Base-by-base conservation (phyloP, 495 filamentous ascomycete species). In the Penicillium coffeae region DNA sequence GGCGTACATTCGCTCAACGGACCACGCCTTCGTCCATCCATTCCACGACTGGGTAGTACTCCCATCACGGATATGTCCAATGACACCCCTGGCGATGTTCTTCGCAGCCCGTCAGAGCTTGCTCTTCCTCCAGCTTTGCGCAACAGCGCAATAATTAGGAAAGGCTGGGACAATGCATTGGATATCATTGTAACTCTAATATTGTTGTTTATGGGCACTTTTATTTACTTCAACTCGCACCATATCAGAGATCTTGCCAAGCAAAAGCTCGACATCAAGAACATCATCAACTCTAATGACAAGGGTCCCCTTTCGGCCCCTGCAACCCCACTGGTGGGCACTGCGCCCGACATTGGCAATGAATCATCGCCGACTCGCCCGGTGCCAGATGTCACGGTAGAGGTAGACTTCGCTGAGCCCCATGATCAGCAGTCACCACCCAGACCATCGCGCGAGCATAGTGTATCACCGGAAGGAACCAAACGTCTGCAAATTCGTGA, bases 241-340 rank as follows among this genome's bases (percentile, higher is more conserved):
- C 63, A 72, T 32, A 60, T 80, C 8, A 66, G 68, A 25, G 75
- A 76, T 44, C 51, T 75, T 33, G 66, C 78, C 8, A 73, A 74
- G 51, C 70, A 73, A 42, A 75, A 74, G 46, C 59, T 81, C n/a
- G 75, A 79, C 42, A 56, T 80, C 32, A 74, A 78, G 48, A 76
- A 77, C 38, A 74, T 72, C 32, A 68, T 79, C 25, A 70, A 71
- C 12, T 66, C 69, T 9, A 69, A 74, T 39, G 73, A 71, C 39
- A 72, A 72, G 14, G 47, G 63, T 4, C 50, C 68, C 2, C 51
- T 71, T 41, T 75, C 76, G 13, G 56, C 75, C 2, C 76, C 76
- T 5, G 63, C 72, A 2, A 72, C 73, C 14, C 71, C 75, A 3
- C 45, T 72, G 19, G 35, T 67, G 30, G 58, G 60, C 18, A 36